These are phyloP conservation scores for Begonia loranthoides DNA, from an alignment of 306 rosid species.

Conservation along the genomic window DNA sequence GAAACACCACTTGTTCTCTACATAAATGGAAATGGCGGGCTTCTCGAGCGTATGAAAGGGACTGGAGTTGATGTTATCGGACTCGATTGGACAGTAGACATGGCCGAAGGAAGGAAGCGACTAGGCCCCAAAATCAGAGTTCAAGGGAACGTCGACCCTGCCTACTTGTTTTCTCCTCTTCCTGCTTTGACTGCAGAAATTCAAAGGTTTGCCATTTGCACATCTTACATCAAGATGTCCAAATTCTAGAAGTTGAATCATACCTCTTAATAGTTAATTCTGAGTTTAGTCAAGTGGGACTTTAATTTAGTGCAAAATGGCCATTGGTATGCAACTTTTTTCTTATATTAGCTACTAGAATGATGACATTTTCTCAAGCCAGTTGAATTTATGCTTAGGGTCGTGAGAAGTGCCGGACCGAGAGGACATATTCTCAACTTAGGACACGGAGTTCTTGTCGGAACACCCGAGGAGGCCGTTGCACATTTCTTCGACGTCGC, in stretches of 20 bases:
- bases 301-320: too few relatives aligned
- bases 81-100: conserved; percentile 95
- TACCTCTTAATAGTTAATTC: too few relatives aligned
- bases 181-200: conserved; percentile 73
- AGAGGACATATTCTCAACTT: conserved; percentile 88
- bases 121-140: conserved; percentile 64
- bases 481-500: conserved; percentile 93
- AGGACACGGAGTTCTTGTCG: conserved; percentile 91
- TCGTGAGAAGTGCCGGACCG: conserved; percentile 84
- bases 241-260: neutral
- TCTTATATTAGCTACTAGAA: too few relatives aligned
- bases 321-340: too few relatives aligned
- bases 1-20: conserved; percentile 76
- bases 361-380: neutral
- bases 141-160: conserved; percentile 97
- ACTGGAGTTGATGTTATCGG: conserved; percentile 89
- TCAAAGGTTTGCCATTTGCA: conserved; percentile 49
- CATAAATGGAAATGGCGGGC: conserved; percentile 94
- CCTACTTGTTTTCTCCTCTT: conserved; percentile 77
- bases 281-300: too few relatives aligned
- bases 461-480: conserved; percentile 94
- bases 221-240: neutral
- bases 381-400: conserved; percentile 36
- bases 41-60: conserved; percentile 87
- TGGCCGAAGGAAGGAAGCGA: conserved; percentile 87